A percentile compares a stretch with the other conserved stretches of the same genome.
These are phyloP conservation scores for Kodamaea nitidulidarum DNA, from an alignment of 805 yeast genomes.

Conservation along the genomic window DNA sequence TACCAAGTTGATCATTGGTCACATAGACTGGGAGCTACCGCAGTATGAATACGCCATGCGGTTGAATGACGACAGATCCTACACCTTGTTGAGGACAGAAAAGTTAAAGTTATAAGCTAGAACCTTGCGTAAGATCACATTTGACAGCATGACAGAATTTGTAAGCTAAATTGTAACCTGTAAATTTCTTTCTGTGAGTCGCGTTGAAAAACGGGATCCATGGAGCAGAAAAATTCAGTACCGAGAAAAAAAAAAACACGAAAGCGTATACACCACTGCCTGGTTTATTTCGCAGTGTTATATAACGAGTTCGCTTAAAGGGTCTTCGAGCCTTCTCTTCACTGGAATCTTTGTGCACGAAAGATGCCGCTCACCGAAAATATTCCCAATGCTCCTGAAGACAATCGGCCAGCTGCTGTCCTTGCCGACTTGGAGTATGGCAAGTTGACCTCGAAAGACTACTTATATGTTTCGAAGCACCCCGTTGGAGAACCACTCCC, in stretches of 20 bases:
- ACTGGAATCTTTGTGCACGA: not conserved
- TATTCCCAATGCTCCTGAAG: constrained; percentile 40
- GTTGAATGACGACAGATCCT: constrained; percentile 13
- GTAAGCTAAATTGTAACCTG: not conserved
- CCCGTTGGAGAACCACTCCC: constrained; percentile 56
- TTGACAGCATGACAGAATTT: too few relatives aligned
- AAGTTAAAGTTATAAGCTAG: not conserved
- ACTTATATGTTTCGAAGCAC: constrained; percentile 58
- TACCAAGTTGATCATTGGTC: constrained; percentile 78
- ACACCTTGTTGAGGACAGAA: not conserved
- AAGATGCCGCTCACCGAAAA: constrained; percentile 8
- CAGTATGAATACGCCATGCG: constrained; percentile 47
- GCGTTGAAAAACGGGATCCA: not conserved
- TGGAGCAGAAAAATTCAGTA: not conserved
- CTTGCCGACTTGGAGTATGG: constrained; percentile 69
- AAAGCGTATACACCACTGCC: constrained; percentile 1
- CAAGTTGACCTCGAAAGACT: constrained; percentile 56
- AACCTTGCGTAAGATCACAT: too few relatives aligned
- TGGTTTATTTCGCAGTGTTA: not conserved
- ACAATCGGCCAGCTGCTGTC: constrained; percentile 28
- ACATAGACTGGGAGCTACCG: constrained; percentile 77
- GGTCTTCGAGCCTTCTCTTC: constrained; percentile 4
- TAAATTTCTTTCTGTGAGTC: not conserved
- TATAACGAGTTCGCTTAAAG: not conserved
- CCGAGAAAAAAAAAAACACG: constrained; percentile 5